These are phyloP conservation scores for Mediolabrus comicus DNA, from an alignment of 108 stramenopile species.

Conservation along the genomic window DNA sequence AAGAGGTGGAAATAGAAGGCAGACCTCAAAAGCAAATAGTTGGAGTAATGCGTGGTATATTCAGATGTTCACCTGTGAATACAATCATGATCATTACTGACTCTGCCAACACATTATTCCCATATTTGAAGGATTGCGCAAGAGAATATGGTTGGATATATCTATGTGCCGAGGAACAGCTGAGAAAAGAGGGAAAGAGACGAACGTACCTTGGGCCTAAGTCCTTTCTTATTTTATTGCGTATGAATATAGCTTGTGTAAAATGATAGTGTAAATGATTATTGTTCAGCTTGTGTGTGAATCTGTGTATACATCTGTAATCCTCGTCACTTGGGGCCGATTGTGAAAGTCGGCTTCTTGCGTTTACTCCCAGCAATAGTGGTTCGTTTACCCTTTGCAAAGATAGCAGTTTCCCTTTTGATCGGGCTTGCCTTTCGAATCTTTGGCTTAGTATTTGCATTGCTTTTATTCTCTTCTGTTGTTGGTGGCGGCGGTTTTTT, in stretches of 20 bases:
- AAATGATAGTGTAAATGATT: background rate
- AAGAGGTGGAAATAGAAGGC: constrained; percentile 2
- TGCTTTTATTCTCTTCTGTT: background rate
- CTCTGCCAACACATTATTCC: constrained; percentile 8
- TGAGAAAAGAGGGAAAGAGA: background rate
- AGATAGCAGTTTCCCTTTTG: background rate
- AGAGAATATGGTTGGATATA: background rate
- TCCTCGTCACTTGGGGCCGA: background rate
- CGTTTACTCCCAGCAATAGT: background rate
- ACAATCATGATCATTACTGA: constrained; percentile 6
- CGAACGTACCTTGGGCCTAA: constrained; percentile 3
- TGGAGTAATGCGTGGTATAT: background rate
- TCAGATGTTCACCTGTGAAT: background rate
- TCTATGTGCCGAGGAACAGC: constrained; percentile 1
- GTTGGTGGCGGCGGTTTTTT: background rate
- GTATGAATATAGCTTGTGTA: background rate
- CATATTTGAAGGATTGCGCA: background rate
- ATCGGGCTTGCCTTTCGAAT: background rate
- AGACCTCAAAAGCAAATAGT: background rate
- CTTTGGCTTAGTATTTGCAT: background rate
- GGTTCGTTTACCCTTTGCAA: background rate
- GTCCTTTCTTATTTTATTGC: constrained; percentile 5
- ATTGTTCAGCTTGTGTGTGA: background rate
- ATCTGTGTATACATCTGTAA: background rate
- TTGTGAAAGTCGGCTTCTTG: background rate